Evolutionary conservation across 179 eudicot species (phyloP).

Genomic region (Beta macrorhiza): DNA sequence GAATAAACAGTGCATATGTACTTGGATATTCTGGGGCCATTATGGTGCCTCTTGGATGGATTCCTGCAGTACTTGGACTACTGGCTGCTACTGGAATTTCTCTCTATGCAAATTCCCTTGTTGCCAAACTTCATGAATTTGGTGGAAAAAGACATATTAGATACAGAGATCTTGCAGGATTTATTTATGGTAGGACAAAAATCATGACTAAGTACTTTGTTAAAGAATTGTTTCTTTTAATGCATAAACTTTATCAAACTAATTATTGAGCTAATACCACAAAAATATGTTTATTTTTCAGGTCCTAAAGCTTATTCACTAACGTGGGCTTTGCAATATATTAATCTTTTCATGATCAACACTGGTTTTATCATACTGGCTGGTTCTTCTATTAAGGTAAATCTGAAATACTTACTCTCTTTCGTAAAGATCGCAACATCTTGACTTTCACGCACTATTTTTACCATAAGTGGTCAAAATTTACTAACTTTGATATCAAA

Average conservation of each 20-base stretch:
- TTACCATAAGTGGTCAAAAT: not conserved
- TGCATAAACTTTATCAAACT: no score
- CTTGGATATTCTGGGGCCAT: conserved; percentile 81
- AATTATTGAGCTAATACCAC: not conserved
- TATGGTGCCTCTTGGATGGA: conserved; percentile 96
- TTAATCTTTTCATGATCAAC: conserved; percentile 83
- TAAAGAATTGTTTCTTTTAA: not conserved
- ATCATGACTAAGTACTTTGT: not conserved
- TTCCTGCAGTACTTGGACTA: conserved; percentile 68
- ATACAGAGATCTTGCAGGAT: conserved; percentile 94
- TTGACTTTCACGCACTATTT: not conserved
- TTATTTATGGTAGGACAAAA: conserved; percentile 62
- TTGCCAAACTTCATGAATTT: conserved; percentile 81
- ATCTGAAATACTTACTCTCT: not conserved
- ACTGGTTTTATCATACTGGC: conserved; percentile 83
- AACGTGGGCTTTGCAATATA: conserved; percentile 85
- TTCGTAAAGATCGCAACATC: not conserved
- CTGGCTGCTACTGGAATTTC: conserved; percentile 66
- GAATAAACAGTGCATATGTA: conserved; percentile 86
- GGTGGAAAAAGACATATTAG: conserved; percentile 89
- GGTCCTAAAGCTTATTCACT: conserved; percentile 72
- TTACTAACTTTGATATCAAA: no score
- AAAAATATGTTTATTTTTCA: conserved; percentile 22
- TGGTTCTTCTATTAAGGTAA: conserved; percentile 83
- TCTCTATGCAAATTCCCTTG: conserved; percentile 70